phyloP scores from a whole-genome alignment of 1,139 yeast genomes.

The Geotrichum klebahnii region DNA sequence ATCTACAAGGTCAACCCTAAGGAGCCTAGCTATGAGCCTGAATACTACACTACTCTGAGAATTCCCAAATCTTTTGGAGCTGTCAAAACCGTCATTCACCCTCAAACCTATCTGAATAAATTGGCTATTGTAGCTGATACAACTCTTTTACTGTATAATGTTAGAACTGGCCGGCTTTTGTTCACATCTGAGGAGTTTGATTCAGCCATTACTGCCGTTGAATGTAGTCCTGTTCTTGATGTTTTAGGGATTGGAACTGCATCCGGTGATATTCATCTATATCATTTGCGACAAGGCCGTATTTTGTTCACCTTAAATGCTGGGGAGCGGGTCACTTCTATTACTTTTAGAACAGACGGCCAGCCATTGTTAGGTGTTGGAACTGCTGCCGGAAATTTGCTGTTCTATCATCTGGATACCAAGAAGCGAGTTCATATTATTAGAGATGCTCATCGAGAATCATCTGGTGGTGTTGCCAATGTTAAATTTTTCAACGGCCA shows the following conservation, averaged over 20 bases:
- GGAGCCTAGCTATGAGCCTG: slow-evolving; percentile 30
- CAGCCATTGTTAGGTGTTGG: slow-evolving; percentile 79
- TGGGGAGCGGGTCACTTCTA: slow-evolving; percentile 58
- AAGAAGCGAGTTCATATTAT: slow-evolving; percentile 70
- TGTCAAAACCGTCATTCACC: slow-evolving; percentile 68
- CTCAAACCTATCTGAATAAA: slow-evolving; percentile 90
- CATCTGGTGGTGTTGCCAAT: slow-evolving; percentile 75
- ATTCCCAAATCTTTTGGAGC: slow-evolving; percentile 61
- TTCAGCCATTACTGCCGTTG: slow-evolving; percentile 55
- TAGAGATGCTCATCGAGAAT: slow-evolving; percentile 64
- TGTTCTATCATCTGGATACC: slow-evolving; percentile 76
- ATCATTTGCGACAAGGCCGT: slow-evolving; percentile 65
- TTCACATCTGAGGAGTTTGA: slow-evolving; percentile 50
- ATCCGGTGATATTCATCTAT: slow-evolving; percentile 61
- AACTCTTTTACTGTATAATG: slow-evolving; percentile 58
- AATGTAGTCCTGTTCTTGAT: slow-evolving; percentile 83
- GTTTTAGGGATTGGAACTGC: slow-evolving; percentile 72
- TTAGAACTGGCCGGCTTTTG: slow-evolving; percentile 71
- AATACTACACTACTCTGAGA: slow-evolving; percentile 58
- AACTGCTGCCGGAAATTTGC: slow-evolving; percentile 72
- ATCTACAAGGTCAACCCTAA: slow-evolving; percentile 56
- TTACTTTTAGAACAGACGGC: slow-evolving; percentile 92
- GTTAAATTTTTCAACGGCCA: slow-evolving; percentile 84
- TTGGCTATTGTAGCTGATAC: slow-evolving; percentile 66
- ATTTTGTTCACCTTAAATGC: slow-evolving; percentile 53